Conservation (phyloP, 2,329 filamentous ascomycete species). For the Orbilia javanica region DNA sequence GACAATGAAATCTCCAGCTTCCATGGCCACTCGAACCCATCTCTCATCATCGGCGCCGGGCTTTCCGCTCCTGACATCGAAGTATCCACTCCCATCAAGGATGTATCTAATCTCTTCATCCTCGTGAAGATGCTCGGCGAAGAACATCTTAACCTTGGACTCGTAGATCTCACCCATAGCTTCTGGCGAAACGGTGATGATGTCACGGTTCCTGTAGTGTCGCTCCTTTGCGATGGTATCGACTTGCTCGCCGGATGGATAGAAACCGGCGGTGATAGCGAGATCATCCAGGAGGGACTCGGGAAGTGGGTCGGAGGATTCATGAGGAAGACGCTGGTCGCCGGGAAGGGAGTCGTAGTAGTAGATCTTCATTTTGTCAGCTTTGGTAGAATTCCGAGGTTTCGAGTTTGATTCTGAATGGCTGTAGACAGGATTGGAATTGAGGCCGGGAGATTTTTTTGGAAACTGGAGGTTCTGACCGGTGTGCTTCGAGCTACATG, state of each 20-base stretch:
- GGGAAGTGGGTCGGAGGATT: slow-evolving; percentile 80
- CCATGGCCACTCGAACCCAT: slow-evolving; percentile 88
- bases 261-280: slow-evolving; percentile 83
- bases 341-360: slow-evolving; percentile 71
- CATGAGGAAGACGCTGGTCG: slow-evolving; percentile 91
- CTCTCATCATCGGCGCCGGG: slow-evolving; percentile 76
- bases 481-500: background rate
- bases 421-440: background rate
- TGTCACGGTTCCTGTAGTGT: slow-evolving; percentile 93
- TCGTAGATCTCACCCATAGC: slow-evolving; percentile 91
- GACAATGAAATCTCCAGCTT: slow-evolving; percentile 91
- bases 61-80: slow-evolving; percentile 78
- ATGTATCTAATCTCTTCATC: slow-evolving; percentile 99
- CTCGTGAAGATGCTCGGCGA: slow-evolving; percentile 95
- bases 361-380: slow-evolving; percentile 51
- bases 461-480: background rate
- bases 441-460: background rate
- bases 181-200: slow-evolving; percentile 87
- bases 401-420: background rate
- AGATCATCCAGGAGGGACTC: slow-evolving; percentile 76
- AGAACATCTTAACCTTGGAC: slow-evolving; percentile 92
- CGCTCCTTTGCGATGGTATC: slow-evolving; percentile 80
- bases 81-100: slow-evolving; percentile 86
- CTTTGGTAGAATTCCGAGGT: background rate
- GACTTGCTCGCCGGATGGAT: slow-evolving; percentile 75